Base-by-base conservation (phyloP, 306 rosid genomes). In the Benincasa hispida region DNA sequence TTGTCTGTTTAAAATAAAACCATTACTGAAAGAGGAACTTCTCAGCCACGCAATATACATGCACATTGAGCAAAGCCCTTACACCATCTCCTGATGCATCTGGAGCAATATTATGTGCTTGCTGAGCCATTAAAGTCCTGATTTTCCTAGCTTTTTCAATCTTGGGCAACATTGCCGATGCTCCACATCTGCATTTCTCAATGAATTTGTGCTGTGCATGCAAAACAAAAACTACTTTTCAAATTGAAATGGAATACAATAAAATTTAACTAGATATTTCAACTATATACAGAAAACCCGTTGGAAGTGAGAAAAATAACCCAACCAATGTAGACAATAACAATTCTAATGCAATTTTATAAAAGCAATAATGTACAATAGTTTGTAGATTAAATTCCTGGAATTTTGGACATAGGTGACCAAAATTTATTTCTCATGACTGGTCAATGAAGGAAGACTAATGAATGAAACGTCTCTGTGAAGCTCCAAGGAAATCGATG, bases 171-270 rank as follows among this genome's bases (percentile, higher is more conserved):
- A 94, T 83, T 62, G 92, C 92, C 15, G 91, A 84, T 32, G 99
- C 84, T 74, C 95, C 96, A 73, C 69, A 76, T 87, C 92, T 92
- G 88, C 93, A 90, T 86, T 94, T 94, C 56, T 94, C 99, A 42
- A 90, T 90, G 83, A 94, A 92, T 88, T 94, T 94, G 85, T 94
- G 99, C 99, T 94, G 79, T 14, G 56, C 60, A 58, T 76, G 21
- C 25, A 75, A 79, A 72, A 80, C 62, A 77, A 45, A 79, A 83
- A 76, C 67, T 10, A 82, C 68, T 79, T 75, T 76, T 73, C 62
- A 12, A 42, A 76, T 25, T 80, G 55, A 83, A 79, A 63, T 78
- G 62, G 72, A 72, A 78, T 58, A 75, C 79, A 76, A 62, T 78
- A 59, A 42, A 84, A 55, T 25, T 70, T 48, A 80, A 79, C 51